Base-by-base conservation (phyloP, 257 asterid species). In the Schizonepeta tenuifolia region DNA sequence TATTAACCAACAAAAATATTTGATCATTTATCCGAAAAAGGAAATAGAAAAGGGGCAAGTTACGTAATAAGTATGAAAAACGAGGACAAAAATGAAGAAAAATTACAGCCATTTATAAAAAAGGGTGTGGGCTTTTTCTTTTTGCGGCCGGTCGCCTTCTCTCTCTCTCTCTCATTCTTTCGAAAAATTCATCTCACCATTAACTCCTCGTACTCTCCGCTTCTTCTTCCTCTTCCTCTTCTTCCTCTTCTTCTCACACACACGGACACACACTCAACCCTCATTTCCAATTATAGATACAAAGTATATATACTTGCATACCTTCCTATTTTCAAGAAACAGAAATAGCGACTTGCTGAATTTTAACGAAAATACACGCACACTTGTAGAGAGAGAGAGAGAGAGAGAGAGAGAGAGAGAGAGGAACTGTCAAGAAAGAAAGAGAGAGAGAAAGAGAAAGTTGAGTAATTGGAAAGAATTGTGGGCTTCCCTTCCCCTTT, bases 111-210 rank as follows among this genome's bases (percentile, higher is more conserved):
- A 71, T 18, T 59, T 53, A 71, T 35, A 65, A 26, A 59, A 69
- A 70, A 47, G 47, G 61, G 1, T 17, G 13, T 44, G 62, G 59
- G 53, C 41, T 55, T 44, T 49, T 70, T 1, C 54, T 7, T 65
- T 72, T 74, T 55, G 80, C 84, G 86, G 86, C 84, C 71, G 78
- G 82, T 78, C 80, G 85, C 75, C 85, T 24, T 12, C n/a, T 43
- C n/a, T 38, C 43, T 38, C 43, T 38, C 43, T 7, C 43, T 9
- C 12, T 2, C n/a, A n/a, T n/a, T 9, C 43, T 60, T 71, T 72
- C 55, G 72, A 24, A 24, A 24, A 77, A 77, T 70, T 74, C 49
- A 71, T 73, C 69, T 44, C 58, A 65, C 70, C 70, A 26, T 65
- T 26, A 65, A 65, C 70, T 46, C 58, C 24, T 65, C 70, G 70